Conservation (phyloP, 2,329 filamentous ascomycete genomes). For the Monilinia fructicola region DNA sequence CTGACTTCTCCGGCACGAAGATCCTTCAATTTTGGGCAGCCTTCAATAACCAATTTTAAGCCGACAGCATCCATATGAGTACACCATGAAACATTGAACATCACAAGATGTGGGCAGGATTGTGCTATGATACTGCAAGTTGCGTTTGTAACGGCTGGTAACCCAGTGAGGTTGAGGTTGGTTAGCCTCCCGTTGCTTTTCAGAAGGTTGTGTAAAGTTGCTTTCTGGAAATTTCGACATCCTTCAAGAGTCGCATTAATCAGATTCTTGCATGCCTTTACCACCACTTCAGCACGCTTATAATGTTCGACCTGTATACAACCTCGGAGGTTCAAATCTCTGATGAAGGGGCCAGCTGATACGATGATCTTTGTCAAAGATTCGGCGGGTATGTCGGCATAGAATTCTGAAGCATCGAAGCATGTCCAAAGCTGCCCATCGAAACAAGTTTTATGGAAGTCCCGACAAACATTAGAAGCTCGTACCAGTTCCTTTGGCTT, state of each 20-base stretch:
- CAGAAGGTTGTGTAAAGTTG: conserved; percentile 75
- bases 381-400: conserved; percentile 79
- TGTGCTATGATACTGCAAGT: conserved; percentile 84
- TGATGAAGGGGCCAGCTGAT: conserved; percentile 83
- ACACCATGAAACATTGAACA: conserved; percentile 92
- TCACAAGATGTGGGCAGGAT: conserved; percentile 77
- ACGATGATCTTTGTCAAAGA: conserved; percentile 83
- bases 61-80: conserved; percentile 78
- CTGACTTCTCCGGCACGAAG: conserved; percentile 78
- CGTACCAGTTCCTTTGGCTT: conserved; percentile 78
- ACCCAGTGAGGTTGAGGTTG: conserved; percentile 83
- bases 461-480: conserved; percentile 72
- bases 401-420: conserved; percentile 83
- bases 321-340: conserved; percentile 84
- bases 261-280: conserved; percentile 83
- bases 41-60: conserved; percentile 68
- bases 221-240: conserved; percentile 77
- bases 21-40: conserved; percentile 73
- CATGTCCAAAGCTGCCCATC: conserved; percentile 92
- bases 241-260: conserved; percentile 87
- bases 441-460: conserved; percentile 81
- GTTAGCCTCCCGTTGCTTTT: conserved; percentile 71
- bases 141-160: conserved; percentile 75
- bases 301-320: conserved; percentile 86
- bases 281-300: conserved; percentile 73